Evolutionary conservation across 1,284 basidiomycete genomes (phyloP).

Genomic region (Boletus semigastroideus): DNA sequence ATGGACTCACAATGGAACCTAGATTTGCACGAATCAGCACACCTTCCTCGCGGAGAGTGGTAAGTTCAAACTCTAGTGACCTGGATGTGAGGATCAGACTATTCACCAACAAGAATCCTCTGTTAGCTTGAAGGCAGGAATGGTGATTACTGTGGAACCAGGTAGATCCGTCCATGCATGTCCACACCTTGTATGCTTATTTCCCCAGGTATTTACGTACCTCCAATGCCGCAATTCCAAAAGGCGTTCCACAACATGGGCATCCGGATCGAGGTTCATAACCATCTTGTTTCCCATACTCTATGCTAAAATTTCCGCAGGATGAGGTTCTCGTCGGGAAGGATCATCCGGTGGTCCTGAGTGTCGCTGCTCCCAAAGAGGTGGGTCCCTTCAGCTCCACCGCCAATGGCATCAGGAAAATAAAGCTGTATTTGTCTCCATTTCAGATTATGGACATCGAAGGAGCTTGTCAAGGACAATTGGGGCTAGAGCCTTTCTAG

Average conservation of each 20-base stretch:
- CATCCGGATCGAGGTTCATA: constrained; percentile 80
- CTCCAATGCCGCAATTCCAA: constrained; percentile 74
- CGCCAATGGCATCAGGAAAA: background rate
- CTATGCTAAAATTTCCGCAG: constrained; percentile 36
- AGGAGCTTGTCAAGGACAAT: constrained; percentile 77
- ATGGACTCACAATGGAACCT: constrained; percentile 19
- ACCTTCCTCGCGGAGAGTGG: constrained; percentile 46
- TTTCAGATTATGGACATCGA: constrained; percentile 79
- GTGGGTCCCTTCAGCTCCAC: constrained; percentile 37
- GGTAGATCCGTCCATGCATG: constrained; percentile 40
- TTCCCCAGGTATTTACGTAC: constrained; percentile 74
- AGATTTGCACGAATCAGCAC: constrained; percentile 80
- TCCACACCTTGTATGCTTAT: constrained; percentile 3
- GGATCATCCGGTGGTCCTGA: constrained; percentile 68
- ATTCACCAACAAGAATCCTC: constrained; percentile 10
- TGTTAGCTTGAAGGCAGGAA: constrained; percentile 65
- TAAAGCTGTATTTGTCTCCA: background rate
- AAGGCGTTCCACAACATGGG: constrained; percentile 86
- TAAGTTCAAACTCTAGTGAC: constrained; percentile 27
- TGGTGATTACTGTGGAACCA: constrained; percentile 87
- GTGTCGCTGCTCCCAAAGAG: constrained; percentile 86
- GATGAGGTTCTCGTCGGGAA: constrained; percentile 84
- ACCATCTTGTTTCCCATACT: background rate
- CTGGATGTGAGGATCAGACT: constrained; percentile 6
- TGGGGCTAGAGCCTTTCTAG: constrained; percentile 66